Evolutionary conservation across 2,329 filamentous ascomycete species (phyloP), one percentile per base, ranked within the genome.

Genomic region (Dryadomyces quercus-mongolicae): DNA sequence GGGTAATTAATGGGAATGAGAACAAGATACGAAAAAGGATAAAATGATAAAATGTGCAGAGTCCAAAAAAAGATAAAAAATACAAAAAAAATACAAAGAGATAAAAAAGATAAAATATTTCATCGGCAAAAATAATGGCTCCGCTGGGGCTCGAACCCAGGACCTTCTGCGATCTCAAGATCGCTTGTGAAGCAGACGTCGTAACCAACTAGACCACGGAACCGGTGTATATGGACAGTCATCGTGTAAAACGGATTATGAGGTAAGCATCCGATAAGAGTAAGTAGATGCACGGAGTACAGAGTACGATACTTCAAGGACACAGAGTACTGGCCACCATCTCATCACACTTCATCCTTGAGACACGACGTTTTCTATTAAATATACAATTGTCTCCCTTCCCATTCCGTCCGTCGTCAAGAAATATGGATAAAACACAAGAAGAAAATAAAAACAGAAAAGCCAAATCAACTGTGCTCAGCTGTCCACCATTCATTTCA

Each of bases 121-220:
- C 25, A 4, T 31, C 25, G n/a, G n/a, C 25, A 57, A 58, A 60
- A 60, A 15, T 1, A 42, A 51, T 59, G 60, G 46, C 46, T 59
- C 56, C 59, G 55, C 60, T 61, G 60, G 58, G 60, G 60, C 50
- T 61, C 60, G 60, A 61, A 61, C 60, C 58, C 60, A 61, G 60
- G 58, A 61, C 60, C 60, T 60, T 61, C 56, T 61, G 60, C 60
- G 60, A 55, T 56, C 47, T 42, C 34, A 34, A 48, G 46, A 50
- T 47, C 34, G 47, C 48, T 61, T 61, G 60, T 61, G 60, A 61
- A 61, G 58, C 58, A 60, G 55, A 61, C 58, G 60, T 61, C 57
- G 58, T 61, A 61, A 61, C 60, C 60, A 61, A 61, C 58, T 61
- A 61, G 57, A 61, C 60, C 60, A 61, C 55, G 59, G 55, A 61